These are phyloP conservation scores for Delphinella strobiligena DNA, from an alignment of 2,329 filamentous ascomycete species.

Conservation along the genomic window DNA sequence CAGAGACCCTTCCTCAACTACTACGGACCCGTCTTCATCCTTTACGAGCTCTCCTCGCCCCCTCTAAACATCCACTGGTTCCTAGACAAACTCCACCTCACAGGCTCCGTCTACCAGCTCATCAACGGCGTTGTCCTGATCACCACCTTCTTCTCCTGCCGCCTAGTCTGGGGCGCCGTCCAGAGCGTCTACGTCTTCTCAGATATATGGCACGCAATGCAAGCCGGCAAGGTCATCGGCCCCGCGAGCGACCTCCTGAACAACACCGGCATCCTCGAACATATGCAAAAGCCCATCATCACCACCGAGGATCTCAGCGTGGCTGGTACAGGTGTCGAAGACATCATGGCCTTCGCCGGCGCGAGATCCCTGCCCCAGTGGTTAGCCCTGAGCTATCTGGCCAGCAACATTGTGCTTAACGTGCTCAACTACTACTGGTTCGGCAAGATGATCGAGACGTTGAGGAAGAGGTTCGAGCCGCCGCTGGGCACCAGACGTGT, in stretches of 20 bases:
- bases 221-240: conserved; percentile 12
- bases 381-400: conserved; percentile 56
- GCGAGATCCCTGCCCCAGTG: conserved; percentile 48
- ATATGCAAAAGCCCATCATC: conserved; percentile 4
- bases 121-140: conserved; percentile 67
- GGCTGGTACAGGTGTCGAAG: conserved; percentile 11
- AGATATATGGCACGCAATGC: conserved; percentile 49
- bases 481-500: conserved; percentile 34
- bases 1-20: conserved; percentile 77
- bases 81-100: conserved; percentile 75
- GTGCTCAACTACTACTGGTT: conserved; percentile 78
- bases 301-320: conserved; percentile 1
- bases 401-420: conserved; percentile 61
- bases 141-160: conserved; percentile 62
- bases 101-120: conserved; percentile 59
- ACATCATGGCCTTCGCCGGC: conserved; percentile 38
- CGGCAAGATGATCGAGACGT: conserved; percentile 70
- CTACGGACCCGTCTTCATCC: conserved; percentile 69
- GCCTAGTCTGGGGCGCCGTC: conserved; percentile 67
- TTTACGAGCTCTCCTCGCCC: conserved; percentile 76
- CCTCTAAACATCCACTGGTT: conserved; percentile 90
- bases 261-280: conserved; percentile 6
- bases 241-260: too few relatives aligned
- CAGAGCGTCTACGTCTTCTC: conserved; percentile 52
- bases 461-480: conserved; percentile 61